A percentile compares a stretch with the other conserved stretches of the same genome.
Conservation (phyloP, 495 filamentous ascomycete genomes). For the Penicillium lagena region DNA sequence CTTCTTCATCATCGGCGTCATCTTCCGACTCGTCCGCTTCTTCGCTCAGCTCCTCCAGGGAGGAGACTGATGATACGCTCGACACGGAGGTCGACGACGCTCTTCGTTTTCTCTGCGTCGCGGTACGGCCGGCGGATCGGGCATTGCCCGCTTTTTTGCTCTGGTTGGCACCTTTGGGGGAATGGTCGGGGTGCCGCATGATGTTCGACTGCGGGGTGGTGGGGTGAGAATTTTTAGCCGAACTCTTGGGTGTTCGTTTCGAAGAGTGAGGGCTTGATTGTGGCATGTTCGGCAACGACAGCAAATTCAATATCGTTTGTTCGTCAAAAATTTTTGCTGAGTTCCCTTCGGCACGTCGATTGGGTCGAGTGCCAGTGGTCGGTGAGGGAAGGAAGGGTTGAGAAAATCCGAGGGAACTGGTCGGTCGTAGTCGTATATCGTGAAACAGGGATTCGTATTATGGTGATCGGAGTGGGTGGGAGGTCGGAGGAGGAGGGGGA, state of each 20-base stretch:
- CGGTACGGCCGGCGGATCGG: slow-evolving; percentile 10
- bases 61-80: slow-evolving; percentile 38
- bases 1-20: slow-evolving; percentile 46
- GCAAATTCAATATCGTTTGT: neutral
- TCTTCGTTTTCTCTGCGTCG: slow-evolving; percentile 30
- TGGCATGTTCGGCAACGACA: slow-evolving; percentile 18
- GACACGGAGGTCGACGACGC: slow-evolving; percentile 36
- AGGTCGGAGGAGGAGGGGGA: slow-evolving; percentile 3
- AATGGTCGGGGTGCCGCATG: slow-evolving; percentile 12
- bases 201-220: slow-evolving; percentile 15
- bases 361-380: neutral
- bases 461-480: slow-evolving; percentile 10
- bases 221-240: slow-evolving; percentile 20
- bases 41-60: slow-evolving; percentile 31
- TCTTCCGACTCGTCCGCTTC: slow-evolving; percentile 39
- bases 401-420: neutral
- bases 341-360: too few relatives aligned
- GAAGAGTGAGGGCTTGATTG: slow-evolving; percentile 20
- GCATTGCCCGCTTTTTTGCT: slow-evolving; percentile 22
- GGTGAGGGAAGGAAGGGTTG: neutral
- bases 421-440: neutral
- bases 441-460: slow-evolving; percentile 5
- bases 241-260: slow-evolving; percentile 25
- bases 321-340: too few relatives aligned
- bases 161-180: slow-evolving; percentile 15